Conservation (phyloP, 192 early-diverging fungal genomes). For the Jimgerdemannia flammicorona region DNA sequence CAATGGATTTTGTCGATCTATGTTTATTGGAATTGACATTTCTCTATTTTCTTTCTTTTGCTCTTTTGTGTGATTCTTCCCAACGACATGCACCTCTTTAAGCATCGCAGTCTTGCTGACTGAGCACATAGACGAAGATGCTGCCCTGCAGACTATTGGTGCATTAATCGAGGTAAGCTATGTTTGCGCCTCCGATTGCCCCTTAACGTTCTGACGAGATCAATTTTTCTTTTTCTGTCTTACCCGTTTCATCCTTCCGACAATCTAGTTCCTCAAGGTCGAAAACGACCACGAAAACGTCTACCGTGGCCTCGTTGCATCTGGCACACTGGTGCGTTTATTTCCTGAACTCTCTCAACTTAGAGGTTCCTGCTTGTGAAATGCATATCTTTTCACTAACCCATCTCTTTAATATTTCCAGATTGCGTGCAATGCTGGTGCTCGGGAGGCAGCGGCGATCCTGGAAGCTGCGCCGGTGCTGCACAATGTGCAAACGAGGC, state of each 20-base stretch:
- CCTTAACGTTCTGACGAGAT: too few species aligned
- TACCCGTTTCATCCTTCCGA: too few species aligned
- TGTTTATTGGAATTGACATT: too few species aligned
- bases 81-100: background rate
- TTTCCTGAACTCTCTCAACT: too few species aligned
- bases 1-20: too few species aligned
- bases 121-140: constrained; percentile 38
- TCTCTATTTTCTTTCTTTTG: too few species aligned
- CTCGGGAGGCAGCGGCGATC: background rate
- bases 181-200: constrained; percentile 1
- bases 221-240: too few species aligned
- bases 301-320: constrained; percentile 52
- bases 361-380: too few species aligned
- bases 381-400: too few species aligned
- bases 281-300: constrained; percentile 59
- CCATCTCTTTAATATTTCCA: background rate
- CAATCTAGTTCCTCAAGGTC: constrained; percentile 36
- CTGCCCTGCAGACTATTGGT: constrained; percentile 45
- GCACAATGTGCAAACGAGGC: background rate
- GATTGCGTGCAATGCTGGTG: background rate
- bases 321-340: constrained; percentile 60
- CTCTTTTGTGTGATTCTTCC: background rate
- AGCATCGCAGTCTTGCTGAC: constrained; percentile 40
- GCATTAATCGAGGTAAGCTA: constrained; percentile 40
- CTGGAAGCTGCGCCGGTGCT: background rate